These are phyloP conservation scores for Saraca asoca DNA, from an alignment of 331 rosid genomes.

Conservation along the genomic window DNA sequence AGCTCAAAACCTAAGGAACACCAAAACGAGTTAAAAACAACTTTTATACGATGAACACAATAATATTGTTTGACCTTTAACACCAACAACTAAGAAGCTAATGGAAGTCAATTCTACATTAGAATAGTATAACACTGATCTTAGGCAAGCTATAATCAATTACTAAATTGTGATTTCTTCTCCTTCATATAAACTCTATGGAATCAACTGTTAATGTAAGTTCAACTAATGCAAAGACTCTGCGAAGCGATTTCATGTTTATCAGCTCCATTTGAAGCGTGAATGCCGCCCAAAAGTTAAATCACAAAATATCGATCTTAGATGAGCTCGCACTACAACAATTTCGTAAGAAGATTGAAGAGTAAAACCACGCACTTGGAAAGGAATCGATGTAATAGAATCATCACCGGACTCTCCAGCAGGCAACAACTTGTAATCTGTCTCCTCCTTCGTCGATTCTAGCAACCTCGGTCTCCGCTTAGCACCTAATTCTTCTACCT, in stretches of 20 bases:
- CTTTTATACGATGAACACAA: not conserved
- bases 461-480: slow-evolving; percentile 49
- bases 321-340: not conserved
- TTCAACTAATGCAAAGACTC: slow-evolving; percentile 15
- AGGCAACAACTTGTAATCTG: slow-evolving; percentile 41
- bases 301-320: slow-evolving; percentile 9
- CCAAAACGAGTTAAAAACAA: slow-evolving; percentile 2
- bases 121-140: not conserved
- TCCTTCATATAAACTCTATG: slow-evolving; percentile 15
- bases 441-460: slow-evolving; percentile 46
- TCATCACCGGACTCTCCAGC: slow-evolving; percentile 75
- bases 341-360: slow-evolving; percentile 18
- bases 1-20: slow-evolving; percentile 71
- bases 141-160: slow-evolving; percentile 10
- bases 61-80: not conserved
- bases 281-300: slow-evolving; percentile 12
- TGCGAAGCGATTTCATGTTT: not conserved
- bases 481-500: slow-evolving; percentile 43
- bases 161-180: not conserved
- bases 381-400: slow-evolving; percentile 33
- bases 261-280: slow-evolving; percentile 25
- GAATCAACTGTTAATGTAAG: slow-evolving; percentile 16
- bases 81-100: not conserved
- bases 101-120: slow-evolving; percentile 27
- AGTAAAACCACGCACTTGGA: slow-evolving; percentile 60